Evolutionary conservation across 306 rosid genomes (phyloP), one percentile per base, ranked within the genome.

Genomic region (Morella rubra): DNA sequence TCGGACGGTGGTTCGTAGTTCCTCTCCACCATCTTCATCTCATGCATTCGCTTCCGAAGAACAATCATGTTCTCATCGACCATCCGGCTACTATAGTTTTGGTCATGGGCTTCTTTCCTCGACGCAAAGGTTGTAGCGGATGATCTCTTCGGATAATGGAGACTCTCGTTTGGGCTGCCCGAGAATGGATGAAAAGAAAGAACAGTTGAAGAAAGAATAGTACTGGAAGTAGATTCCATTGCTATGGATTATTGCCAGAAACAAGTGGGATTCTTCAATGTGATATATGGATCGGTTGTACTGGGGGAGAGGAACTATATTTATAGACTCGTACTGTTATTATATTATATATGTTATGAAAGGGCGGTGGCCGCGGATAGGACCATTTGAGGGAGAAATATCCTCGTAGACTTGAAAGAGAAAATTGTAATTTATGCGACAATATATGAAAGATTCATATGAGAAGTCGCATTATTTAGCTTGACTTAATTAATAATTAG

Each of bases 11-110:
- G 82, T 72, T 76, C 84, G 27, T 77, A 69, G 76, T 80, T 80
- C 80, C 82, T 80, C 87, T 84, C 84, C 45, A 80, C 74, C 87
- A 76, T 80, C 82, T 80, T 84, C 82, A 76, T 77, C 77, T 77
- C 87, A 14, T 76, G 87, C 19, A 84, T 55, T 44, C 76, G 77
- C 68, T 60, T 76, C 77, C 87, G 75, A 55, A 84, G 74, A 76
- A 84, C 74, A 44, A 84, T 80, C 87, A 84, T 84, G 74, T 54
- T 73, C 71, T 73, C 82, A 11, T 84, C 87, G 59, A 80, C 87
- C 4, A 60, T 42, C 54, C 82, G 55, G 71, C 74, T 9, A 7
- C 75, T 12, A 19, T 59, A 27, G 62, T 72, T 73, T 44, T 72
- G 49, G 54, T 72, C 44, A 19, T 50, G 45, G 3, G 24, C 74